Evolutionary conservation across 805 yeast genomes (phyloP).

Genomic region (Yarrowia deformans): DNA sequence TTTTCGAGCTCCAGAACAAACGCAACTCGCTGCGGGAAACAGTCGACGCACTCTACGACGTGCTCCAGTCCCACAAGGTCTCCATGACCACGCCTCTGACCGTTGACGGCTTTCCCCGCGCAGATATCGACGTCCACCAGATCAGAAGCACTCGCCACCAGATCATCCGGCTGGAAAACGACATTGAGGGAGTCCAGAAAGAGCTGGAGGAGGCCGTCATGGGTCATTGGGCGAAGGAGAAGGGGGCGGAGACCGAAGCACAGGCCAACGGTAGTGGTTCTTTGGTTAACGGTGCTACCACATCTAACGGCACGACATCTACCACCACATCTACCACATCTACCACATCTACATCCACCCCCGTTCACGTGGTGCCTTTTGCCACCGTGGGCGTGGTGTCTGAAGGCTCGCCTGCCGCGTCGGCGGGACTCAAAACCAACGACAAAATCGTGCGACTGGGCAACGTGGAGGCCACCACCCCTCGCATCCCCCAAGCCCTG

Average conservation of each 20-base stretch:
- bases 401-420: conserved; percentile 62
- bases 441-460: conserved; percentile 68
- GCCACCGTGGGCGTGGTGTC: conserved; percentile 58
- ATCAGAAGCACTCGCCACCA: conserved; percentile 67
- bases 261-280: background rate
- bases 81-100: conserved; percentile 73
- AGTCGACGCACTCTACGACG: conserved; percentile 54
- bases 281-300: no score
- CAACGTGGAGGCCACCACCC: conserved; percentile 61
- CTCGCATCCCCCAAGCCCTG: conserved; percentile 23
- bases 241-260: no score
- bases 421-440: conserved; percentile 60
- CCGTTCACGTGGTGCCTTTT: conserved; percentile 43
- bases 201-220: conserved; percentile 58
- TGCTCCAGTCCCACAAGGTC: conserved; percentile 56
- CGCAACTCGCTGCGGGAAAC: conserved; percentile 54
- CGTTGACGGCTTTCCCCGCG: conserved; percentile 83
- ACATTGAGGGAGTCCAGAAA: conserved; percentile 60
- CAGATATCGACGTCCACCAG: conserved; percentile 79
- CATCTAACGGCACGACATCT: background rate
- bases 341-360: background rate
- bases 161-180: conserved; percentile 75
- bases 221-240: conserved; percentile 52
- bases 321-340: background rate
- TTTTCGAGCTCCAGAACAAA: conserved; percentile 41